A percentile compares a stretch with the other conserved stretches of the same genome.
These are phyloP conservation scores for Hymenoscyphus occultus DNA, from an alignment of 2,329 filamentous ascomycete genomes.

Conservation along the genomic window DNA sequence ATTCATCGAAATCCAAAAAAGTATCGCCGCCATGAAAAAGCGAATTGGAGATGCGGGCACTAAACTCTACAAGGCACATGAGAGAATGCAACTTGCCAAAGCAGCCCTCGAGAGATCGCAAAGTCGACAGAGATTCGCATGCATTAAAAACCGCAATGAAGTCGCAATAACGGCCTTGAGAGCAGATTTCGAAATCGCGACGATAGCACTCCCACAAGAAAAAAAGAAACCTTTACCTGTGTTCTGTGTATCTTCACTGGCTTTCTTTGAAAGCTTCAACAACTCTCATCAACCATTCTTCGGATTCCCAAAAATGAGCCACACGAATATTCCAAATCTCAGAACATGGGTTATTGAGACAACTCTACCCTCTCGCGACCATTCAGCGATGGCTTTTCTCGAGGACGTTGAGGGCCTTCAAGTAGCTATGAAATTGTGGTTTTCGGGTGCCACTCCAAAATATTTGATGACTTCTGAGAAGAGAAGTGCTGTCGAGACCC, in stretches of 20 bases:
- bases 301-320: no score
- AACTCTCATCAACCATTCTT: neutral
- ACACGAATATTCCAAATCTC: conserved; percentile 16
- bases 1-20: neutral
- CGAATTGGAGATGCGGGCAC: neutral
- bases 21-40: neutral
- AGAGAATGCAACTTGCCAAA: neutral
- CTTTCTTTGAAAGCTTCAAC: conserved; percentile 10
- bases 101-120: neutral
- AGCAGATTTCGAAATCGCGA: conserved; percentile 15
- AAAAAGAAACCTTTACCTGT: conserved; percentile 13
- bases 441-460: neutral
- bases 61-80: no score
- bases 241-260: conserved; percentile 20
- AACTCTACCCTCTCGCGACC: conserved; percentile 16
- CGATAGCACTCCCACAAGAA: conserved; percentile 12
- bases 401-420: conserved; percentile 16
- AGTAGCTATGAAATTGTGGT: neutral
- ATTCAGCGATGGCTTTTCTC: conserved; percentile 17
- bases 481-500: neutral
- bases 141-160: conserved; percentile 21
- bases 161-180: neutral
- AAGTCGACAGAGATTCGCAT: conserved; percentile 8
- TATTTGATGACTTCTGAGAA: neutral
- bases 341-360: conserved; percentile 18